Conservation (phyloP, 257 asterid species). For the Scutellaria baicalensis region DNA sequence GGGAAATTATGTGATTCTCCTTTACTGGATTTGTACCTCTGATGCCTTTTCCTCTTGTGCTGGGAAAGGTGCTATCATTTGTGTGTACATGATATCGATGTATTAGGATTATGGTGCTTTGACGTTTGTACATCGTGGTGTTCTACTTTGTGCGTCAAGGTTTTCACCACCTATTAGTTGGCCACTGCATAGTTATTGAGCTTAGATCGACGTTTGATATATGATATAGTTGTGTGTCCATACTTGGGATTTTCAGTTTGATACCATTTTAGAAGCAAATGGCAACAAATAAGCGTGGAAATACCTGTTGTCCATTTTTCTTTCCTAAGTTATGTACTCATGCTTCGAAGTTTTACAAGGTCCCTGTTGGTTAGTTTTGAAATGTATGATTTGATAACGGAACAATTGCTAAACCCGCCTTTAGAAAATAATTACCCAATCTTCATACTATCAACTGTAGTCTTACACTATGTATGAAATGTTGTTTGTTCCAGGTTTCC, state of each 20-base stretch:
- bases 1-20: not conserved
- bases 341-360: not conserved
- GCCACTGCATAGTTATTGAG: not conserved
- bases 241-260: not conserved
- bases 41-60: not conserved
- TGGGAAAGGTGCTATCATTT: not conserved
- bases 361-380: not conserved
- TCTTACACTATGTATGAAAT: not conserved
- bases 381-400: not conserved
- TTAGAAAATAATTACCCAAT: too few species aligned
- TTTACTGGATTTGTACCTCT: not conserved
- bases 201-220: not conserved
- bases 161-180: not conserved
- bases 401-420: not conserved
- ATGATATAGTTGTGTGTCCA: not conserved
- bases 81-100: not conserved
- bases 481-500: conserved; percentile 50
- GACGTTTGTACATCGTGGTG: not conserved
- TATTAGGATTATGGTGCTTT: not conserved
- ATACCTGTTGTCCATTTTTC: not conserved
- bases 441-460: not conserved
- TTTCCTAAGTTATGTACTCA: not conserved
- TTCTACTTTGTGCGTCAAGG: not conserved
- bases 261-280: not conserved
- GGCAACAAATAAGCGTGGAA: not conserved